Evolutionary conservation across 1,284 basidiomycete genomes (phyloP).

Genomic region (Athelia sp.): DNA sequence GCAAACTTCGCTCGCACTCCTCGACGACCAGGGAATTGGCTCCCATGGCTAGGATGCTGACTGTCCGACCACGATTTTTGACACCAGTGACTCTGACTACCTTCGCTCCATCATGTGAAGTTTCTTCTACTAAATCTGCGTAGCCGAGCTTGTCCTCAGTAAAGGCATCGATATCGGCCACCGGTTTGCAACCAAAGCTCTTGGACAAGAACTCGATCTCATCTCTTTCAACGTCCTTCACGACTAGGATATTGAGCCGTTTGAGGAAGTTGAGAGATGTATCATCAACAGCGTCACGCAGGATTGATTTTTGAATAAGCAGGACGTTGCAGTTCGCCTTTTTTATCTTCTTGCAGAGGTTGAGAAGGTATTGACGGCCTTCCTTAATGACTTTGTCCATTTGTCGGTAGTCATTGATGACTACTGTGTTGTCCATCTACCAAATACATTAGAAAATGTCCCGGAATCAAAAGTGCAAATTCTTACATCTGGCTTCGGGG

Average conservation of each 20-base stretch:
- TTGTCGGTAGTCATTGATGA: constrained; percentile 99
- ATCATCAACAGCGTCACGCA: constrained; percentile 98
- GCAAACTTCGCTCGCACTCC: constrained; percentile 95
- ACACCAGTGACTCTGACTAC: constrained; percentile 95
- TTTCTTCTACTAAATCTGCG: constrained; percentile 95
- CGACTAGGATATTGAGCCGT: constrained; percentile 93
- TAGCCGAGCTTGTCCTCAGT: constrained; percentile 98
- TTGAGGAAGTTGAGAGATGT: constrained; percentile 98
- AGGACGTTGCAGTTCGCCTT: constrained; percentile 99
- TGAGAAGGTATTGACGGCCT: constrained; percentile 96
- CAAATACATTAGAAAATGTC: constrained; percentile 4
- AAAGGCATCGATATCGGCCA: constrained; percentile 97
- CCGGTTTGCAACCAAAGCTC: constrained; percentile 92
- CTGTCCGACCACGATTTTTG: constrained; percentile 93
- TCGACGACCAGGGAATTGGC: constrained; percentile 93
- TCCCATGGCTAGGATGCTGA: constrained; percentile 94
- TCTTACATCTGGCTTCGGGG: constrained; percentile 95
- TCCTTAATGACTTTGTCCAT: constrained; percentile 99
- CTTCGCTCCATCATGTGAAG: constrained; percentile 80
- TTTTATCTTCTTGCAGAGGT: constrained; percentile 99
- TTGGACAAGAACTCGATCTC: constrained; percentile 98
- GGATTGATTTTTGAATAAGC: constrained; percentile 97
- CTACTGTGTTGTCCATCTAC: constrained; percentile 99
- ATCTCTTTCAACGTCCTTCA: constrained; percentile 98
- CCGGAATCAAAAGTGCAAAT: background rate